Percentiles rank a stretch among this genome's conserved stretches.
Conservation (phyloP, 805 yeast species). For the Zygosaccharomyces rouxii region DNA sequence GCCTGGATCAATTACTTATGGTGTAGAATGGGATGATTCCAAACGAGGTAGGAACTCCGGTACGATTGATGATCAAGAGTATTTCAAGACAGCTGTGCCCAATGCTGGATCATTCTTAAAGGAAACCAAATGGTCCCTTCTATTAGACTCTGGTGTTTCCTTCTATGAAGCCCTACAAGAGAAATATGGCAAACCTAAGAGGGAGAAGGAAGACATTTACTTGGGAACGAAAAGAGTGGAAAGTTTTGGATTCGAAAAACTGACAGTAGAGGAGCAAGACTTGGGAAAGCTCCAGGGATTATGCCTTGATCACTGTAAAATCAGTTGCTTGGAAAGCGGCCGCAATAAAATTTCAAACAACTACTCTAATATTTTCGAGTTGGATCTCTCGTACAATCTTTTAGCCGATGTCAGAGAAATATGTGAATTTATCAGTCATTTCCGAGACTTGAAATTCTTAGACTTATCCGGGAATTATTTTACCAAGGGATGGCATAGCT, state of each 20-base stretch:
- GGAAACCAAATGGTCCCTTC: slow-evolving; percentile 24
- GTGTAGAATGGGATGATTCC: slow-evolving; percentile 83
- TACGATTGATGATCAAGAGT: slow-evolving; percentile 43
- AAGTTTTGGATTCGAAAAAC: slow-evolving; percentile 59
- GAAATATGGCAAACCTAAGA: slow-evolving; percentile 43
- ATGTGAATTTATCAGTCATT: slow-evolving; percentile 33
- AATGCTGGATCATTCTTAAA: slow-evolving; percentile 27
- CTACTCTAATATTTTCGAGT: slow-evolving; percentile 28
- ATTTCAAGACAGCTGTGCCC: slow-evolving; percentile 41
- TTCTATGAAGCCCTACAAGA: slow-evolving; percentile 48
- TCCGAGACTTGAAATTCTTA: slow-evolving; percentile 41
- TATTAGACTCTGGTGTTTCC: slow-evolving; percentile 30
- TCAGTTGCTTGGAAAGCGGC: slow-evolving; percentile 23
- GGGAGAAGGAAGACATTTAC: slow-evolving; percentile 33
- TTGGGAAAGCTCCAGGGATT: slow-evolving; percentile 43
- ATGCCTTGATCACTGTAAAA: slow-evolving; percentile 44
- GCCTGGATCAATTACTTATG: slow-evolving; percentile 55
- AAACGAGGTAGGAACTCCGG: slow-evolving; percentile 75
- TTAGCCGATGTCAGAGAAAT: slow-evolving; percentile 41
- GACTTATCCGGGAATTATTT: slow-evolving; percentile 50
- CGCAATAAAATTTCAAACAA: neutral
- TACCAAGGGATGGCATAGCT: neutral
- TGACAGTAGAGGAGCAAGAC: slow-evolving; percentile 46
- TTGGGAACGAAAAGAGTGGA: slow-evolving; percentile 59
- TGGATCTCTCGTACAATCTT: slow-evolving; percentile 62